Percentiles rank a stretch among this genome's conserved stretches.
Conservation (phyloP, 306 rosid species). For the apple (Malus domestica) region ASM211411v1 NC_041803.1:3584001-3584500, state of each 20-base stretch:
- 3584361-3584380: slow-evolving; percentile 54
- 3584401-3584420: slow-evolving; percentile 67
- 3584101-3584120: slow-evolving; percentile 58
- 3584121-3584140: slow-evolving; percentile 79
- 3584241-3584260: background rate
- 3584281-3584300: slow-evolving; percentile 52
- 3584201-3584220: background rate
- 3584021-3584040: slow-evolving; percentile 34
- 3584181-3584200: slow-evolving; percentile 23
- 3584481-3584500: slow-evolving; percentile 41
- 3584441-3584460: slow-evolving; percentile 64
- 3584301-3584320: slow-evolving; percentile 47
- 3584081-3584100: slow-evolving; percentile 53
- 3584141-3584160: slow-evolving; percentile 55
- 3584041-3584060: slow-evolving; percentile 47
- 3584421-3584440: slow-evolving; percentile 78
- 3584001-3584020: background rate
- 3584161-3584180: slow-evolving; percentile 75
- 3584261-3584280: background rate
- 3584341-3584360: slow-evolving; percentile 61
- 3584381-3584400: slow-evolving; percentile 66
- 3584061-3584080: slow-evolving; percentile 63
- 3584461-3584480: slow-evolving; percentile 37
- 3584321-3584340: slow-evolving; percentile 78
- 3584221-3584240: background rate